phyloP scores from a whole-genome alignment of 1,284 basidiomycete species.

The Apiotrichum porosum region DNA sequence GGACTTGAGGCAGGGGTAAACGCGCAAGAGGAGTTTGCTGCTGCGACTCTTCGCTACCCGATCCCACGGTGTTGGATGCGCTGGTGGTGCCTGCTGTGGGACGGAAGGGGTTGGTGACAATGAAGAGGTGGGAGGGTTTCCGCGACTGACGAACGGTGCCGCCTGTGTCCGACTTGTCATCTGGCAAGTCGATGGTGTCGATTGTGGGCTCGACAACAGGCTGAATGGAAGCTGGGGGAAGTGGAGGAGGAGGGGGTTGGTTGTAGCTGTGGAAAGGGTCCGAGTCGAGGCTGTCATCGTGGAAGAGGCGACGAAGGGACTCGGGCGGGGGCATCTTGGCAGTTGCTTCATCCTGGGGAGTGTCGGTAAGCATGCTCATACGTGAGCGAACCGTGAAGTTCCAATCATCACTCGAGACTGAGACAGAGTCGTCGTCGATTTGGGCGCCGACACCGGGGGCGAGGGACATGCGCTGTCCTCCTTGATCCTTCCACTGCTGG shows the following conservation, averaged over 20 bases:
- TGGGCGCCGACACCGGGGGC: slow-evolving; percentile 52
- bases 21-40: slow-evolving; percentile 27
- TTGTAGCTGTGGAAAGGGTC: slow-evolving; percentile 36
- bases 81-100: slow-evolving; percentile 1
- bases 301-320: slow-evolving; percentile 46
- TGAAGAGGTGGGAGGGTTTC: slow-evolving; percentile 16
- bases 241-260: slow-evolving; percentile 1
- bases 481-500: slow-evolving; percentile 69
- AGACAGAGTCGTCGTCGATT: slow-evolving; percentile 36
- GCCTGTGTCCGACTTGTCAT: slow-evolving; percentile 1
- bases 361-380: slow-evolving; percentile 37
- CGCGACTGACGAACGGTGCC: slow-evolving; percentile 15
- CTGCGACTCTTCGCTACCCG: slow-evolving; percentile 9
- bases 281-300: slow-evolving; percentile 42
- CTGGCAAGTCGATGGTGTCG: slow-evolving; percentile 1
- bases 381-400: slow-evolving; percentile 46
- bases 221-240: neutral
- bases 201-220: neutral
- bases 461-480: slow-evolving; percentile 73
- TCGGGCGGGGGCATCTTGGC: slow-evolving; percentile 30
- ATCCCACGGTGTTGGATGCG: slow-evolving; percentile 1
- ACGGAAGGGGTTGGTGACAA: slow-evolving; percentile 19
- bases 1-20: no score
- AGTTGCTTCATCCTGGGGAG: slow-evolving; percentile 19
- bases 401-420: slow-evolving; percentile 42